Conservation (phyloP, 371 early-diverging fungal genomes). For the Chytridiales sp. region DNA sequence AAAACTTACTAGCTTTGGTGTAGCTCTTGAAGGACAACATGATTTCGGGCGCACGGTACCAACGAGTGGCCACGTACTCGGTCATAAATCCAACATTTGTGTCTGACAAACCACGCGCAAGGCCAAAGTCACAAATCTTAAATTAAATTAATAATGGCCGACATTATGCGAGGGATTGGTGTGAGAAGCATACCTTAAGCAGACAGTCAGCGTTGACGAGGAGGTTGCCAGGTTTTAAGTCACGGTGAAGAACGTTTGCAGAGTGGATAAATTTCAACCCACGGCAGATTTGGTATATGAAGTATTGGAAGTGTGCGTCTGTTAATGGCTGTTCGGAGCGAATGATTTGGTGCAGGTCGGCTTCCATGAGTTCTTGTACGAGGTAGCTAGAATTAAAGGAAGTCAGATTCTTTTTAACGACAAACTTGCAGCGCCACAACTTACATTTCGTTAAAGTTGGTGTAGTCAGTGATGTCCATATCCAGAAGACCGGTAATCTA, state of each 20-base stretch:
- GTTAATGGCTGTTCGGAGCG: constrained; percentile 93
- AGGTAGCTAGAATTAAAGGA: constrained; percentile 40
- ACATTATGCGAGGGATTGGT: neutral
- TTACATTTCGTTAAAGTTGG: constrained; percentile 52
- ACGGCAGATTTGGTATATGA: constrained; percentile 94
- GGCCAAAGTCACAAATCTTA: constrained; percentile 59
- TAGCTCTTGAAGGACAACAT: constrained; percentile 61
- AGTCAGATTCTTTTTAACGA: constrained; percentile 20
- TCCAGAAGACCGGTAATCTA: constrained; percentile 56
- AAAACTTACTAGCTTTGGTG: constrained; percentile 57
- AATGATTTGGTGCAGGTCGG: constrained; percentile 97
- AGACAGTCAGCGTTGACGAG: constrained; percentile 98
- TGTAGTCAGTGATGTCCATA: constrained; percentile 50
- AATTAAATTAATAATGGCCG: neutral
- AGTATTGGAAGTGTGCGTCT: constrained; percentile 97
- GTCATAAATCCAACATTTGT: constrained; percentile 63
- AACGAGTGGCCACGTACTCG: constrained; percentile 70
- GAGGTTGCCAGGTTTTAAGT: constrained; percentile 96
- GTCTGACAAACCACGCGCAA: constrained; percentile 66
- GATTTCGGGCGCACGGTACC: constrained; percentile 78
- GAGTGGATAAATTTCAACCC: constrained; percentile 98
- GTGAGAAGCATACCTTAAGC: constrained; percentile 63
- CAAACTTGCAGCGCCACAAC: constrained; percentile 5
- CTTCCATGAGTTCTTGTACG: constrained; percentile 89
- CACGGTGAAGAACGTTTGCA: constrained; percentile 97